Base-by-base conservation (phyloP, 1,139 yeast species). In the Geotrichum macrosporum region DNA sequence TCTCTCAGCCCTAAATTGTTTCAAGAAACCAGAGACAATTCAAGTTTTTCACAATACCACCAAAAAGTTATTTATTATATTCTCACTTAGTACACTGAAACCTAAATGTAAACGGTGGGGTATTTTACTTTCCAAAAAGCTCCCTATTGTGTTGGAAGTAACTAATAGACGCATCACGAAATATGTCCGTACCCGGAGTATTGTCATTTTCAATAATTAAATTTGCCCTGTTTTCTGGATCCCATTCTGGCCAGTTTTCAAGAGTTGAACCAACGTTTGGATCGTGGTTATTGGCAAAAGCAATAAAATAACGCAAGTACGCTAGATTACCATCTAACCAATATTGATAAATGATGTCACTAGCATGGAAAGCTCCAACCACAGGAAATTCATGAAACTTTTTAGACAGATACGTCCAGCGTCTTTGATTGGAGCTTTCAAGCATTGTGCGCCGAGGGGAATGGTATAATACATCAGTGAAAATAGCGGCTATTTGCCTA, bases 391-490 rank as follows among this genome's bases (percentile, higher is more conserved):
- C 41, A 41, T 54, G 49, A 8, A 53, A 48, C 3, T 46, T 39
- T 2, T 40, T 40, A 1, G 55, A 47, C 9, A 41, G 46, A 42
- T 41, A 55, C 12, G 47, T 44, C 46, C 48, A 54, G 8, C 41
- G 24, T n/a, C n/a, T n/a, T n/a, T n/a, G n/a, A n/a, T n/a, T n/a
- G n/a, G n/a, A n/a, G n/a, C n/a, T n/a, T n/a, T n/a, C 30, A 3
- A 33, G 12, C 31, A 55, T 18, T 24, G 29, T 33, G 10, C 59
- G 45, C 5, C 60, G 44, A 3, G 59, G 58, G 48, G 55, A 47
- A 19, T 55, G 54, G 40, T 56, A 55, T 15, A 53, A 35, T 12
- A 53, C 5, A 36, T 57, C 60, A 4, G 52, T 52, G 1, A 56
- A 27, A 13, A 56, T 16, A 10, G 59, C 51, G 5, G 55, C 53